These are phyloP conservation scores for Termitomyces sp. DNA, from an alignment of 768 basidiomycete genomes.

Conservation along the genomic window DNA sequence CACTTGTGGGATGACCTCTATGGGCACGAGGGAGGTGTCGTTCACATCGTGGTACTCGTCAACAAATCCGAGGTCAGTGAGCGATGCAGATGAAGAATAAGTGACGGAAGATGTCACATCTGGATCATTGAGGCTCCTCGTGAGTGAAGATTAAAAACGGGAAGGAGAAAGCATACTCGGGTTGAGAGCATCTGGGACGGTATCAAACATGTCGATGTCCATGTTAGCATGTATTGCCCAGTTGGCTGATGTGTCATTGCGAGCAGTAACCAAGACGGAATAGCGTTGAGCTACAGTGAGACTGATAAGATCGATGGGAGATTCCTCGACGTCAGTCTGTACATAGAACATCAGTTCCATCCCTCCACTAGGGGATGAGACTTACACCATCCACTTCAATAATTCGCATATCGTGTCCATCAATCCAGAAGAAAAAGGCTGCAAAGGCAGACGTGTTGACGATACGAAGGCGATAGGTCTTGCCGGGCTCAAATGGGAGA, in stretches of 20 bases:
- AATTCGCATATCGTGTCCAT: conserved; percentile 79
- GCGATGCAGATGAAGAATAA: conserved; percentile 50
- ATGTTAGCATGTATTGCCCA: conserved; percentile 91
- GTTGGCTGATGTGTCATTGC: conserved; percentile 79
- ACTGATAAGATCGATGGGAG: conserved; percentile 62
- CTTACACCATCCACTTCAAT: conserved; percentile 82
- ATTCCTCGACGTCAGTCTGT: conserved; percentile 74
- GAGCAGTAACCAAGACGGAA: conserved; percentile 86
- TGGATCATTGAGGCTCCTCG: conserved; percentile 18
- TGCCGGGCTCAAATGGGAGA: conserved; percentile 78
- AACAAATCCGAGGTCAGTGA: conserved; percentile 48
- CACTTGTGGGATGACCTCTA: conserved; percentile 44
- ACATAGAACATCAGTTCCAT: background rate
- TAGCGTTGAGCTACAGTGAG: conserved; percentile 89
- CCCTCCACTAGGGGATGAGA: conserved; percentile 1
- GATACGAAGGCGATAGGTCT: conserved; percentile 85
- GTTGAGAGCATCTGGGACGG: conserved; percentile 60
- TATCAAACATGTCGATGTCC: conserved; percentile 88
- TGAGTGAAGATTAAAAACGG: background rate
- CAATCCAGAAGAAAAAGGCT: conserved; percentile 83
- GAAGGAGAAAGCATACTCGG: conserved; percentile 48
- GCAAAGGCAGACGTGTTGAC: conserved; percentile 77
- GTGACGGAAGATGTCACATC: conserved; percentile 82
- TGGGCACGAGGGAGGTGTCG: conserved; percentile 67
- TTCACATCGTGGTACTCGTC: conserved; percentile 55